Evolutionary conservation across 1,139 yeast species (phyloP).

Genomic region (Candida tropicalis): DNA sequence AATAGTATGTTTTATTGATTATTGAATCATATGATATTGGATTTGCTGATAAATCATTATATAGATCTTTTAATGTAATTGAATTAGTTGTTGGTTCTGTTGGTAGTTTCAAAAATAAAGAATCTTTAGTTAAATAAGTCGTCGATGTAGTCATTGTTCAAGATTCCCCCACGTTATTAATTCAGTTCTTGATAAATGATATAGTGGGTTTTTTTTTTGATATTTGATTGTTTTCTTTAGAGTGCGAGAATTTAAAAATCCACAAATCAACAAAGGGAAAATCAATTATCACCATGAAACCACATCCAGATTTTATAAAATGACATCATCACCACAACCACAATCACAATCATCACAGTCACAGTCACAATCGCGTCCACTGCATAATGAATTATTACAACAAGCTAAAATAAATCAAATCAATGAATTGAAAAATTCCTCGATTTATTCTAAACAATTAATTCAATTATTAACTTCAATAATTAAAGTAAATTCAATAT

Average conservation of each 20-base stretch:
- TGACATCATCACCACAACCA: constrained; percentile 2
- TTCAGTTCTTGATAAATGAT: background rate
- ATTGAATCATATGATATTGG: constrained; percentile 9
- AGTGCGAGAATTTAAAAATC: too few relatives aligned
- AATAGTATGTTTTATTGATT: constrained; percentile 16
- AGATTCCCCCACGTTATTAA: too few relatives aligned
- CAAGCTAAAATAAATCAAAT: constrained; percentile 42
- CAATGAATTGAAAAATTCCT: constrained; percentile 30
- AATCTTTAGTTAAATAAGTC: constrained; percentile 17
- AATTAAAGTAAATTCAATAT: constrained; percentile 30
- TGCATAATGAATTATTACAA: constrained; percentile 32
- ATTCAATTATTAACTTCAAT: constrained; percentile 26
- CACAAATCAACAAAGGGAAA: too few relatives aligned
- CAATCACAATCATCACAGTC: background rate
- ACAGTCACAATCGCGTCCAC: constrained; percentile 11
- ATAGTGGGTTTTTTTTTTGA: background rate
- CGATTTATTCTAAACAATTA: constrained; percentile 32
- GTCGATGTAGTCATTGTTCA: background rate
- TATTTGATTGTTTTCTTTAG: background rate
- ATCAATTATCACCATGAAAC: too few relatives aligned
- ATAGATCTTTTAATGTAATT: constrained; percentile 8
- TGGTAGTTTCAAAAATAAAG: constrained; percentile 22
- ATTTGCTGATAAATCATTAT: background rate
- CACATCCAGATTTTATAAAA: too few relatives aligned
- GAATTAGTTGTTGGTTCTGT: constrained; percentile 9